Evolutionary conservation across 768 basidiomycete genomes (phyloP).

Genomic region (Mycena maculata): DNA sequence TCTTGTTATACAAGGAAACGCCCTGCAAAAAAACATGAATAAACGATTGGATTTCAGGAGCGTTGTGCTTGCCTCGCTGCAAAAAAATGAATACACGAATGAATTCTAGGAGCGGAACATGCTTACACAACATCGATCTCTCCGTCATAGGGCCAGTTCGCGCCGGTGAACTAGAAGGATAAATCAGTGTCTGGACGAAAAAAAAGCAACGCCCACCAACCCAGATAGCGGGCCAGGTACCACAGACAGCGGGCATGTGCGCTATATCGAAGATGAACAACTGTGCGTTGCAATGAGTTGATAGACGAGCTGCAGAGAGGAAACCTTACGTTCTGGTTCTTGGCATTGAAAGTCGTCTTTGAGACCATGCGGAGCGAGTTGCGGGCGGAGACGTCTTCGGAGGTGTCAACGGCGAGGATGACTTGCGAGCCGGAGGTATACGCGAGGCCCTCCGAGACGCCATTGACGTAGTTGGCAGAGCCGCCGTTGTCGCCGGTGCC

Average conservation of each 20-base stretch:
- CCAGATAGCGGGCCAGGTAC: slow-evolving; percentile 38
- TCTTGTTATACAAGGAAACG: slow-evolving; percentile 31
- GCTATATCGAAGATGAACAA: slow-evolving; percentile 46
- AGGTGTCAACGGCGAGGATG: slow-evolving; percentile 32
- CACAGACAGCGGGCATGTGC: slow-evolving; percentile 54
- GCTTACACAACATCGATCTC: too few relatives aligned
- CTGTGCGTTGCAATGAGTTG: too few relatives aligned
- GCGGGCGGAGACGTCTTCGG: slow-evolving; percentile 23
- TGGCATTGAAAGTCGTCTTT: slow-evolving; percentile 33
- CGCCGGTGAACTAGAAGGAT: slow-evolving; percentile 25
- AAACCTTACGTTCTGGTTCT: slow-evolving; percentile 17
- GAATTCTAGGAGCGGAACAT: too few relatives aligned
- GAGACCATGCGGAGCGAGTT: slow-evolving; percentile 35
- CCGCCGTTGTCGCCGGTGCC: slow-evolving; percentile 32
- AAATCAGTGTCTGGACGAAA: not conserved
- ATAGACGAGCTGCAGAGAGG: too few relatives aligned
- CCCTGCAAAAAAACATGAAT: not conserved
- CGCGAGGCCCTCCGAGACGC: slow-evolving; percentile 25
- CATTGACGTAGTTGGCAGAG: slow-evolving; percentile 35
- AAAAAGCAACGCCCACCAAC: not conserved
- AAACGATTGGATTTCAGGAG: too few relatives aligned
- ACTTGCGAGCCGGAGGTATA: slow-evolving; percentile 29
- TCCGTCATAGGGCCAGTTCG: slow-evolving; percentile 33
- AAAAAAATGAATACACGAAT: too few relatives aligned
- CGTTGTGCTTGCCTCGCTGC: too few relatives aligned